These are phyloP conservation scores for Cubamyces sp. DNA, from an alignment of 768 basidiomycete species.

Conservation along the genomic window DNA sequence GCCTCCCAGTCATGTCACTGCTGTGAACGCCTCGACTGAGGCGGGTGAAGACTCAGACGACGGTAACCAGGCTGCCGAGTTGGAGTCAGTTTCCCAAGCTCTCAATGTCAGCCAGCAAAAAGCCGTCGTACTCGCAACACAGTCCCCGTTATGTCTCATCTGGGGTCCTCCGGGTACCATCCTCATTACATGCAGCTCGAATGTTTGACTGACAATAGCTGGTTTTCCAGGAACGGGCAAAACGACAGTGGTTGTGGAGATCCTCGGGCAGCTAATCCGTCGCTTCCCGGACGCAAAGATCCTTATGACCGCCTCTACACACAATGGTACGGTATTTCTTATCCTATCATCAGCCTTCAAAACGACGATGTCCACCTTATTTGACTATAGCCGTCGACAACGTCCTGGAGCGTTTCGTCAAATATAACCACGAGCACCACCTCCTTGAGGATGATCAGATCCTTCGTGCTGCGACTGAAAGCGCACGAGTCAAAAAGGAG, in stretches of 20 bases:
- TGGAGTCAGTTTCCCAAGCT: conserved; percentile 14
- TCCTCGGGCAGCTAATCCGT: conserved; percentile 49
- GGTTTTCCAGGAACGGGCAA: conserved; percentile 62
- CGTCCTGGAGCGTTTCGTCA: conserved; percentile 64
- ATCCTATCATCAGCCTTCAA: neutral
- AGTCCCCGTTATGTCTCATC: conserved; percentile 53
- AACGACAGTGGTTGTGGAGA: conserved; percentile 69
- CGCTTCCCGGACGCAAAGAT: conserved; percentile 47
- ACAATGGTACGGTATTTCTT: conserved; percentile 54
- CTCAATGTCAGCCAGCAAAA: conserved; percentile 60
- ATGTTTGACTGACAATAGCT: neutral
- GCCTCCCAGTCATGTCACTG: neutral
- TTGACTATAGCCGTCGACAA: conserved; percentile 63
- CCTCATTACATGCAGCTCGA: neutral
- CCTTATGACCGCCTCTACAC: conserved; percentile 73
- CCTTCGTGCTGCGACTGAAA: conserved; percentile 70
- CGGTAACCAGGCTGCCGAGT: conserved; percentile 17
- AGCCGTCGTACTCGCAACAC: conserved; percentile 50
- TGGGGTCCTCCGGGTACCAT: conserved; percentile 69
- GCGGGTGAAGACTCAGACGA: conserved; percentile 25
- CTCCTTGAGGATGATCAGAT: conserved; percentile 60
- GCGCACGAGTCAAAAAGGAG: conserved; percentile 59
- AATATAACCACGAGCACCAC: conserved; percentile 45
- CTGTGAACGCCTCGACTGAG: neutral
- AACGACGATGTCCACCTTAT: neutral